A percentile compares a stretch with the other conserved stretches of the same genome.
Evolutionary conservation across 176 grass and related monocot species (phyloP).

Genomic region (Aegilops longissima): DNA sequence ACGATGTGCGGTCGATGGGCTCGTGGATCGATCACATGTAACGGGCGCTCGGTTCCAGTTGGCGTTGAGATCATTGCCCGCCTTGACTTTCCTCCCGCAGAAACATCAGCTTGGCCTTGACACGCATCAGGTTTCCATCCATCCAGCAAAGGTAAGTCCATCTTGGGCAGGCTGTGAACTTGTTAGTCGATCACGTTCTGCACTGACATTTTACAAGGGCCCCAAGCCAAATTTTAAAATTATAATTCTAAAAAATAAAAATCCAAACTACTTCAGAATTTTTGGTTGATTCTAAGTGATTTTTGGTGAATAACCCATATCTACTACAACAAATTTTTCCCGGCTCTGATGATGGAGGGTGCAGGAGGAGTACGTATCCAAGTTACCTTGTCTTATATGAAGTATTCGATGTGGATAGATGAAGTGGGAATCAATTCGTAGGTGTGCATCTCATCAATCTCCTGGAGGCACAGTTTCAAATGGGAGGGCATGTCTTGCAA

Average conservation of each 20-base stretch:
- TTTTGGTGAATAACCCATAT: too few species aligned
- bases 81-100: not conserved
- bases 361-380: not conserved
- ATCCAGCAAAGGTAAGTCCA: not conserved
- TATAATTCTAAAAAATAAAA: too few species aligned
- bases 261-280: too few species aligned
- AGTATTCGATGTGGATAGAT: conserved; percentile 38
- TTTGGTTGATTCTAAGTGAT: too few species aligned
- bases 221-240: not conserved
- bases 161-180: not conserved
- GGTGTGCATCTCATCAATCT: not conserved
- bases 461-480: conserved; percentile 30
- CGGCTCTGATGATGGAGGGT: not conserved
- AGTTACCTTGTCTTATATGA: not conserved
- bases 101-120: not conserved
- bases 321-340: accelerated
- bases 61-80: conserved; percentile 20
- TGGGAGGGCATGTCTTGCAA: conserved; percentile 8
- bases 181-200: too few species aligned
- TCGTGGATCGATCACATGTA: too few species aligned
- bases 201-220: not conserved
- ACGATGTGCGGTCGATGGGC: too few species aligned
- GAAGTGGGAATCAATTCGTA: not conserved
- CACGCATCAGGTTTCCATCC: not conserved
- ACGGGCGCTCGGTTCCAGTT: conserved; percentile 2